A percentile compares a stretch with the other conserved stretches of the same genome.
Conservation (phyloP, 225 moss, liverwort and hornwort genomes). For the Anthoceros angustus region DNA sequence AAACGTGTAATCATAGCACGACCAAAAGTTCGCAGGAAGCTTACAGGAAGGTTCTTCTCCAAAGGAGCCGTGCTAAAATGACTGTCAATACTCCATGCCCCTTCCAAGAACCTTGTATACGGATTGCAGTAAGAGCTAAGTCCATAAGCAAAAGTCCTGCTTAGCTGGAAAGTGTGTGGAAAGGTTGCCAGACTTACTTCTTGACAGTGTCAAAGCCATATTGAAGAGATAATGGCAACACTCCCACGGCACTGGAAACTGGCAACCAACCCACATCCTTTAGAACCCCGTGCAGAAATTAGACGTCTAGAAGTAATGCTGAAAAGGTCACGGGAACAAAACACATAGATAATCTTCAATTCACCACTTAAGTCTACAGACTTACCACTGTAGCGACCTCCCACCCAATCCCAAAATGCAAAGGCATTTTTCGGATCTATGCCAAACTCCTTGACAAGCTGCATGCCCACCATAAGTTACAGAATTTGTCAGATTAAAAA, state of each 20-base stretch:
- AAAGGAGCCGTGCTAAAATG: conserved; percentile 68
- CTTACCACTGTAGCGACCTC: conserved; percentile 95
- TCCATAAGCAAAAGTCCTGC: no score
- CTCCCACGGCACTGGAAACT: conserved; percentile 98
- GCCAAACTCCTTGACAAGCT: conserved; percentile 97
- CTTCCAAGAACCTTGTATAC: conserved; percentile 55
- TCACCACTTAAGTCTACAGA: background rate
- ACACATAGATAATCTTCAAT: background rate
- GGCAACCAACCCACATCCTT: conserved; percentile 11
- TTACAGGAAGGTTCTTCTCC: conserved; percentile 77
- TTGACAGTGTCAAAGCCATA: conserved; percentile 70
- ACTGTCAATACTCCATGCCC: conserved; percentile 88
- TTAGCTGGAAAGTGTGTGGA: no score
- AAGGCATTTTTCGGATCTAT: conserved; percentile 85
- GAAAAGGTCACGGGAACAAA: background rate
- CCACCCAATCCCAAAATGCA: conserved; percentile 99
- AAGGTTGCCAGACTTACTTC: conserved; percentile 28
- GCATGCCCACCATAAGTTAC: conserved; percentile 8
- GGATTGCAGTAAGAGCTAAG: no score
- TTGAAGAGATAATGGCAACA: conserved; percentile 77
- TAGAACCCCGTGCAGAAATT: background rate
- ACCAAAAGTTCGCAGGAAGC: background rate
- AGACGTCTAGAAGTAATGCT: background rate
- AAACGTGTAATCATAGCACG: background rate
- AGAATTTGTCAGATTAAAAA: background rate